Evolutionary conservation across 2,329 filamentous ascomycete species (phyloP).

Genomic region (Colletotrichum aenigma): DNA sequence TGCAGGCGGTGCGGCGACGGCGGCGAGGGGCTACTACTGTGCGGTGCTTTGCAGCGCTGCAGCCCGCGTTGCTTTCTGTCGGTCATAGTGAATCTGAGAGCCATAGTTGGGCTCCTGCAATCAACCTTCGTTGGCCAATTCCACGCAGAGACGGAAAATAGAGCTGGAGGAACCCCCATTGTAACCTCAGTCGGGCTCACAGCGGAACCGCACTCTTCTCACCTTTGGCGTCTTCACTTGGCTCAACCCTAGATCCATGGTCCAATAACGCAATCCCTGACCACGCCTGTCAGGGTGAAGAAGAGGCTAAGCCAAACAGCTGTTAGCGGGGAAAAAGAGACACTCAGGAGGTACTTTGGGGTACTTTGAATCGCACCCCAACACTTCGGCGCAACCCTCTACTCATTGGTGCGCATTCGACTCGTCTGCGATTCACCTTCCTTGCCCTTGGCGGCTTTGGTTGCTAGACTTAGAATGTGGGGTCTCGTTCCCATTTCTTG

Average conservation of each 20-base stretch:
- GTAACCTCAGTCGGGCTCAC: background rate
- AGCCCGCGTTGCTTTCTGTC: background rate
- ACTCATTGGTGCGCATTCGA: constrained; percentile 19
- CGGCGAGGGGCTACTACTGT: background rate
- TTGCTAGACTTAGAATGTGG: background rate
- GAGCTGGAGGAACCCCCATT: background rate
- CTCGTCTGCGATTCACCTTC: constrained; percentile 15
- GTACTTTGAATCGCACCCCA: constrained; percentile 7
- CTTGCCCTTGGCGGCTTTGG: constrained; percentile 2
- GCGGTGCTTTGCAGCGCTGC: background rate
- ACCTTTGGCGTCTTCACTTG: background rate
- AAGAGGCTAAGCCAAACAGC: background rate
- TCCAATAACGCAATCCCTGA: background rate
- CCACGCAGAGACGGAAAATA: background rate
- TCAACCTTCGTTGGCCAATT: background rate
- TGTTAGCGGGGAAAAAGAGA: background rate
- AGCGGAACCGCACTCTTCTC: background rate
- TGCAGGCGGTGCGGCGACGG: background rate
- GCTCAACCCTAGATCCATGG: constrained; percentile 13
- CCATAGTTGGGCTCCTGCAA: background rate
- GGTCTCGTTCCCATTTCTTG: background rate
- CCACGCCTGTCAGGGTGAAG: background rate
- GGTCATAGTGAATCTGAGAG: background rate
- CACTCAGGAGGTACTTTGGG: background rate
- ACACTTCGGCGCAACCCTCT: background rate